Conservation (phyloP, 805 yeast species). For the Ogataea methanolica region DNA sequence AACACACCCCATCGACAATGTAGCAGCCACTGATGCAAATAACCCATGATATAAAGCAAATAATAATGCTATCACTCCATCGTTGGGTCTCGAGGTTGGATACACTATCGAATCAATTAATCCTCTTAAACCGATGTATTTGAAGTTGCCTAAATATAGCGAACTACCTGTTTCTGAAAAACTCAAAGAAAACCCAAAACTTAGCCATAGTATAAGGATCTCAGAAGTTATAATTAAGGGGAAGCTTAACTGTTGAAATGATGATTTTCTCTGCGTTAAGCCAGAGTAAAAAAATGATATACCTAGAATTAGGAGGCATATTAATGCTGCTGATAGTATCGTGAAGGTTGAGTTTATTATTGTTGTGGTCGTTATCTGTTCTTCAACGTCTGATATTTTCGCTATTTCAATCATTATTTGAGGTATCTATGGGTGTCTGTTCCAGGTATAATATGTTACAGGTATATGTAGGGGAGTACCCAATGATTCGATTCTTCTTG, state of each 20-base stretch:
- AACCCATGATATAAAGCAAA: constrained; percentile 77
- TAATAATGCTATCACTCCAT: constrained; percentile 52
- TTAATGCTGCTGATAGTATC: constrained; percentile 50
- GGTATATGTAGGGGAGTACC: no score
- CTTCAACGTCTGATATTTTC: not conserved
- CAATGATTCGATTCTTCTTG: no score
- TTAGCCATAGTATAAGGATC: constrained; percentile 79
- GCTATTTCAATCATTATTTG: not conserved
- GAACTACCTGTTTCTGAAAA: constrained; percentile 66
- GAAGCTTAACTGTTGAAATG: constrained; percentile 74
- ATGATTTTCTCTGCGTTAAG: constrained; percentile 73
- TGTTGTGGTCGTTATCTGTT: not conserved
- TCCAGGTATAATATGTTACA: not conserved
- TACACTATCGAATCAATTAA: constrained; percentile 26
- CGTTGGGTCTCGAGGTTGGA: constrained; percentile 6
- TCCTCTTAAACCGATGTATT: constrained; percentile 67
- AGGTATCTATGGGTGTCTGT: not conserved
- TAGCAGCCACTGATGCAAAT: constrained; percentile 77
- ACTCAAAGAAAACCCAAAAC: constrained; percentile 88
- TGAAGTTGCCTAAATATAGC: constrained; percentile 69
- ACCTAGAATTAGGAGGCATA: constrained; percentile 83
- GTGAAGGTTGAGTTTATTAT: constrained; percentile 31
- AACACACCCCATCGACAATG: constrained; percentile 80
- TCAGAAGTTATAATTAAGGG: constrained; percentile 62
- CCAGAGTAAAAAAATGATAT: constrained; percentile 85